These are phyloP conservation scores for Fomitopsis palustris DNA, from an alignment of 1,284 basidiomycete species.

Conservation along the genomic window DNA sequence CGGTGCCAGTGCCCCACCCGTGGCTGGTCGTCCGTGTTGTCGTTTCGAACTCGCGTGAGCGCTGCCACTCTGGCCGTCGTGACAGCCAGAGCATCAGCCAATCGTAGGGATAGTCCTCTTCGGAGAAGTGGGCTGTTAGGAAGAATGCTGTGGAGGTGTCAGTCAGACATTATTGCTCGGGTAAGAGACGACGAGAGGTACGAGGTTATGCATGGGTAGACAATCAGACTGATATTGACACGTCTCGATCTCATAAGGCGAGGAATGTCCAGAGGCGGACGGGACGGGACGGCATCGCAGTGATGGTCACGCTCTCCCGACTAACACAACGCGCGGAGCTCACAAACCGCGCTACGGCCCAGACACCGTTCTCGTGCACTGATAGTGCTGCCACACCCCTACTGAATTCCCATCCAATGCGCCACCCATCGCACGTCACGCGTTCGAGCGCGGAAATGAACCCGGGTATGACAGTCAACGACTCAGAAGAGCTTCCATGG, in stretches of 20 bases:
- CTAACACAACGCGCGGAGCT: background rate
- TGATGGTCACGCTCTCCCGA: background rate
- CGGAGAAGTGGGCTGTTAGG: slow-evolving; percentile 80
- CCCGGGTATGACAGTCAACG: background rate
- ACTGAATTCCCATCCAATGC: background rate
- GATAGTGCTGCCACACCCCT: background rate
- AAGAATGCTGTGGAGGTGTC: slow-evolving; percentile 60
- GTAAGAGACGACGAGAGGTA: background rate
- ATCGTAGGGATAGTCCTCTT: slow-evolving; percentile 82
- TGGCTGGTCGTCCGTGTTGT: slow-evolving; percentile 63
- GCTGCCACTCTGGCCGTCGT: slow-evolving; percentile 77
- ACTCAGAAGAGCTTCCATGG: background rate
- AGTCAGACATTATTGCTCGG: slow-evolving; percentile 2
- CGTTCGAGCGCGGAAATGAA: background rate
- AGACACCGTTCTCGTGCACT: background rate
- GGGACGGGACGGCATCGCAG: background rate
- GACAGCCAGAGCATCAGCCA: slow-evolving; percentile 83
- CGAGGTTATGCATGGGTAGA: background rate
- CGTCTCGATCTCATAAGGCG: background rate
- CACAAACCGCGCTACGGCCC: background rate
- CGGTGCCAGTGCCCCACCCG: slow-evolving; percentile 43
- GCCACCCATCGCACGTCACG: background rate
- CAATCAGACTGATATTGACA: background rate
- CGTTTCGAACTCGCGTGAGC: slow-evolving; percentile 80
- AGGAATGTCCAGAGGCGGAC: background rate